phyloP scores from a whole-genome alignment of 805 yeast genomes.

The Lipomyces lipofer region DNA sequence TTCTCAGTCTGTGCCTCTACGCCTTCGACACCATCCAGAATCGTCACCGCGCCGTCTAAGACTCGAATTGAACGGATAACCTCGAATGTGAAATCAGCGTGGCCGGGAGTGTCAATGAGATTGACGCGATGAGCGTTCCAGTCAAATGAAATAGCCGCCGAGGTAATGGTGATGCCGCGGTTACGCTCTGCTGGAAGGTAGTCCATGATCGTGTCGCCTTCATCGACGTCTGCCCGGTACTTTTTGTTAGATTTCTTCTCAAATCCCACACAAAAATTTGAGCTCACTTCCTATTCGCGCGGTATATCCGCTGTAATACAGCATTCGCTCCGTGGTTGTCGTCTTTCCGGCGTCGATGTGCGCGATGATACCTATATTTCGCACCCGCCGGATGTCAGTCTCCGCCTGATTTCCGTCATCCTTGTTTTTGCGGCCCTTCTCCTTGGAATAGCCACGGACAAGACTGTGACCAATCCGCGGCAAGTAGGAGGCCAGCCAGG shows the following conservation, averaged over 20 bases:
- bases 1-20: constrained; percentile 98
- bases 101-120: constrained; percentile 96
- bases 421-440: neutral
- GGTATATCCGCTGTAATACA: constrained; percentile 83
- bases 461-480: too few relatives aligned
- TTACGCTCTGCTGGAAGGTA: constrained; percentile 85
- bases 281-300: constrained; percentile 60
- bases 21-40: constrained; percentile 94
- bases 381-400: constrained; percentile 25
- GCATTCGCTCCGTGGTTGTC: constrained; percentile 94
- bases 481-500: too few relatives aligned
- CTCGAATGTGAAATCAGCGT: constrained; percentile 95
- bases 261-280: neutral
- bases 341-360: constrained; percentile 99
- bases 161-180: constrained; percentile 93
- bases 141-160: constrained; percentile 89
- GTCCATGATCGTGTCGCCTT: constrained; percentile 96
- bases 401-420: too few relatives aligned
- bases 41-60: constrained; percentile 90
- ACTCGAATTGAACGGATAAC: constrained; percentile 87
- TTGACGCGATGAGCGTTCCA: constrained; percentile 81
- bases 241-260: too few relatives aligned
- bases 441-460: constrained; percentile 1
- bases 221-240: constrained; percentile 76
- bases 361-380: constrained; percentile 97